A percentile compares a stretch with the other conserved stretches of the same genome.
Evolutionary conservation across 306 rosid genomes (phyloP).

Genomic region (Dryas drummondii): DNA sequence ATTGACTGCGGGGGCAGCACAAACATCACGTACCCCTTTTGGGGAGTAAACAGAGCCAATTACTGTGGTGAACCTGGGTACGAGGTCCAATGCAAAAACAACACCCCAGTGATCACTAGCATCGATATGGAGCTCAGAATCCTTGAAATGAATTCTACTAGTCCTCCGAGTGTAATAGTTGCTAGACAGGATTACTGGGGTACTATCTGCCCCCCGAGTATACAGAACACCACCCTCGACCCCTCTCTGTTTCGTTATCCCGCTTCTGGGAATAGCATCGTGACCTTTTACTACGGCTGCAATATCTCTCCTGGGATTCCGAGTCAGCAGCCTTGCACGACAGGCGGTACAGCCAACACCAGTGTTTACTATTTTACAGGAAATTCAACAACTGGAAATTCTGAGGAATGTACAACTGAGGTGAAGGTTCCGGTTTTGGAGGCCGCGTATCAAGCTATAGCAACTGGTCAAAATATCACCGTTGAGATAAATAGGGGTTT

Average conservation of each 20-base stretch:
- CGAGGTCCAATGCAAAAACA: not conserved
- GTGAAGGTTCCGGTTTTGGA: not conserved
- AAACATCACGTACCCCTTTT: conserved; percentile 24
- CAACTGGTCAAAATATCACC: not conserved
- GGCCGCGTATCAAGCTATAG: not conserved
- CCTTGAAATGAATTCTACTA: not conserved
- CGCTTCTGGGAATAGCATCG: not conserved
- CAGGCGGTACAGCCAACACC: accelerated
- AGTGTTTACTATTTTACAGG: not conserved
- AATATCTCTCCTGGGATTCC: too few relatives aligned
- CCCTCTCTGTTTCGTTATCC: not conserved
- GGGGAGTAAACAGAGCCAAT: conserved; percentile 13
- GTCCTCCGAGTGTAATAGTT: not conserved
- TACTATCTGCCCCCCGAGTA: not conserved
- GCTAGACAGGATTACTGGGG: conserved; percentile 16
- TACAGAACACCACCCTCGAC: not conserved
- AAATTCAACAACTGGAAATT: not conserved
- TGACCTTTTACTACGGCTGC: conserved; percentile 13
- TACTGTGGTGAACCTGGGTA: conserved; percentile 19
- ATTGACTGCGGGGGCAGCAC: not conserved
- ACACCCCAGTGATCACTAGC: not conserved
- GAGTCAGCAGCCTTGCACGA: not conserved
- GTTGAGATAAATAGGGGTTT: not conserved
- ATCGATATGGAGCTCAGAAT: not conserved
- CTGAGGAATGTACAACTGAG: too few relatives aligned